Conservation (phyloP, 176 grass and related monocot genomes). For the Puya raimondii region DNA sequence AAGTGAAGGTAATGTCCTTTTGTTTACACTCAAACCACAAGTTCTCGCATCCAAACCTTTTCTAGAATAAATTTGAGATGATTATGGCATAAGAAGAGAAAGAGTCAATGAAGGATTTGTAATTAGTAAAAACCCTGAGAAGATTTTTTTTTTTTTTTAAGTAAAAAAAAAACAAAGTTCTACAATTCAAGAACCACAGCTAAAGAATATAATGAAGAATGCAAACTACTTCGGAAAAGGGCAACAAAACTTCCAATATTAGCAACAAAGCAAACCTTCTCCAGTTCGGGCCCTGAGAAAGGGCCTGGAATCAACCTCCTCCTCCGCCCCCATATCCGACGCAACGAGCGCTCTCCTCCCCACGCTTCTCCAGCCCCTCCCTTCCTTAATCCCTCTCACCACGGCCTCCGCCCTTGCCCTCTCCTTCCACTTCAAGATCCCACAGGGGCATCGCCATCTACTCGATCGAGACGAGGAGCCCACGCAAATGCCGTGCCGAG, state of each 20-base stretch:
- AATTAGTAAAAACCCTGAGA: too few species aligned
- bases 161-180: background rate
- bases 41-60: too few species aligned
- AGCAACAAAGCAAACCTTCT: constrained; percentile 43
- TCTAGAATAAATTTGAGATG: too few species aligned
- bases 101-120: too few species aligned
- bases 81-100: too few species aligned
- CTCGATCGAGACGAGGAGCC: constrained; percentile 15
- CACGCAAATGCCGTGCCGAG: constrained; percentile 29
- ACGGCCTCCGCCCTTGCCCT: constrained; percentile 30
- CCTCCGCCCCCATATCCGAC: constrained; percentile 76
- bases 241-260: background rate
- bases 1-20: too few species aligned
- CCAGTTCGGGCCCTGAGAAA: constrained; percentile 39
- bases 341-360: constrained; percentile 60
- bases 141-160: too few species aligned
- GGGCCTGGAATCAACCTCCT: constrained; percentile 52
- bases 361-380: constrained; percentile 17
- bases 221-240: background rate
- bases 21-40: too few species aligned
- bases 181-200: background rate
- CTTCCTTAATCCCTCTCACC: constrained; percentile 11
- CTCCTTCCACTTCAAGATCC: constrained; percentile 25
- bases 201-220: background rate
- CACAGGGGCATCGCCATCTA: constrained; percentile 20